Conservation (phyloP, 495 filamentous ascomycete genomes). For the Penicillium atrosanguineum region DNA sequence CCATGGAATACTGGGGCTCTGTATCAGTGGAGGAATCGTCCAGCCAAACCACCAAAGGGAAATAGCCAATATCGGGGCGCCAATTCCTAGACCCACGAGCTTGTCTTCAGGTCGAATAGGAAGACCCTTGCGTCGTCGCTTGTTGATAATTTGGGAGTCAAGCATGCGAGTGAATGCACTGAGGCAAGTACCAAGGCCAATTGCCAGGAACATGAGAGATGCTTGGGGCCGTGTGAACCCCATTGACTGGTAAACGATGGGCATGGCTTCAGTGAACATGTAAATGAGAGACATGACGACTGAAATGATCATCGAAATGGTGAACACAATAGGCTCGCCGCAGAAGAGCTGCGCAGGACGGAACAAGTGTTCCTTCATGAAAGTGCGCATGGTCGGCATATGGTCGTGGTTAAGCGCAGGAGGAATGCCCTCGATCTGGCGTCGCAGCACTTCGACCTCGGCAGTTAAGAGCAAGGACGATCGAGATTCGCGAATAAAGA, state of each 20-base stretch:
- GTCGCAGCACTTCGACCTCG: conserved; percentile 29
- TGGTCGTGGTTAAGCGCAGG: conserved; percentile 42
- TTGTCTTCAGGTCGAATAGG: conserved; percentile 49
- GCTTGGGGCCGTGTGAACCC: conserved; percentile 34
- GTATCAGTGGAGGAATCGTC: conserved; percentile 44
- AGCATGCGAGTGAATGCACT: conserved; percentile 43
- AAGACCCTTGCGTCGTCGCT: conserved; percentile 20
- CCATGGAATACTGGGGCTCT: conserved; percentile 30
- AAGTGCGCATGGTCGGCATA: conserved; percentile 34
- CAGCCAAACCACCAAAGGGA: conserved; percentile 53
- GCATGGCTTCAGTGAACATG: conserved; percentile 51
- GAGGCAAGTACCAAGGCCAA: conserved; percentile 40
- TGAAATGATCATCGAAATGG: conserved; percentile 44
- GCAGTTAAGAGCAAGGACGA: conserved; percentile 38
- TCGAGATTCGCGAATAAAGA: conserved; percentile 42
- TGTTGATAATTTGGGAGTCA: conserved; percentile 34
- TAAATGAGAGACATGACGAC: conserved; percentile 51
- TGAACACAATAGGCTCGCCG: conserved; percentile 49
- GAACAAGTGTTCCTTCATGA: conserved; percentile 39
- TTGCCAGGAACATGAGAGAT: conserved; percentile 46
- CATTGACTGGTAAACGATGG: conserved; percentile 42
- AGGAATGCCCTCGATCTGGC: conserved; percentile 22
- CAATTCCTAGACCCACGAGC: conserved; percentile 44
- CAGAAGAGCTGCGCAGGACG: conserved; percentile 46
- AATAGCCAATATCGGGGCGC: conserved; percentile 42